Evolutionary conservation across 805 yeast species (phyloP), one percentile per base, ranked within the genome.

Genomic region (Cyberlindnera samutprakarnensis): DNA sequence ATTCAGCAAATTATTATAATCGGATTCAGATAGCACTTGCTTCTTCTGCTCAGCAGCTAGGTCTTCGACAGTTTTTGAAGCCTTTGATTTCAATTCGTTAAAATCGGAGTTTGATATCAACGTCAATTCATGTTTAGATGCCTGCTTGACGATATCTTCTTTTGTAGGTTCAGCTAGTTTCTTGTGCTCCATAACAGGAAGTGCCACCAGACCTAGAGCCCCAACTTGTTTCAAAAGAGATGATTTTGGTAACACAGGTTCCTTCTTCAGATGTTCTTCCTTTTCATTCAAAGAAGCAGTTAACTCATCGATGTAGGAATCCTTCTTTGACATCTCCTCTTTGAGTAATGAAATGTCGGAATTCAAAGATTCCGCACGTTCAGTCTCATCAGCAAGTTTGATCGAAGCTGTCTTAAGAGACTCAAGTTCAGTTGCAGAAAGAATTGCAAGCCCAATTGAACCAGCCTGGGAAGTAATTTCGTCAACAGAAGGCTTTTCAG

Each of bases 401-500:
- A 26, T 6, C 8, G 35, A 21, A 8, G 25, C 32, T 5, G 12
- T 23, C 9, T 23, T 32, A 23, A 44, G 25, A 2, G 13, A 12
- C 2, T 31, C 20, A n/a, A 36, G 27, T 10, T 35, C 41, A 11
- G 27, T n/a, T 8, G 4, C 10, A 7, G 25, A 23, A 12, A 44
- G 14, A 10, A 56, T 33, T 20, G 38, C 35, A 21, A 43, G 36
- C 12, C 53, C 52, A 7, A 43, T 30, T 1, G 39, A 31, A 13
- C 32, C 30, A n/a, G 53, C 48, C 16, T 31, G 30, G 6, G 18
- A 17, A 6, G 39, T 25, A 31, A 59, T 25, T 22, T 40, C 35
- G 2, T 48, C 53, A 7, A 49, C 7, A 3, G 54, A 37, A 24
- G 64, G 63, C 8, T 37, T 19, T 4, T 38, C 40, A 21, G 36